Conservation (phyloP, 768 basidiomycete species). For the Cystobasidium onofrii region DNA sequence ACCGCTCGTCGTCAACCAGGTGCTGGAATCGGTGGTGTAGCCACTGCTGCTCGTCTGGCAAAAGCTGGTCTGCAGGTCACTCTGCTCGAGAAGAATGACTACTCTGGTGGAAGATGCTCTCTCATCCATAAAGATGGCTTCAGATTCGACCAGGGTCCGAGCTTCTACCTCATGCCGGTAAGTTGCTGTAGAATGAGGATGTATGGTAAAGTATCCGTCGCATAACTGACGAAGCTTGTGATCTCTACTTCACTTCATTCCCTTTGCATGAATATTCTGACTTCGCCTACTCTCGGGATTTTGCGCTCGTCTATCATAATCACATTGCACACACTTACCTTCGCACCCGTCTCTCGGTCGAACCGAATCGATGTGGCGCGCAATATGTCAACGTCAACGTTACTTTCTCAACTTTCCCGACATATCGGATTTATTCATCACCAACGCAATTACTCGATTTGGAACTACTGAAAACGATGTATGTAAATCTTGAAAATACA, state of each 20-base stretch:
- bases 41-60: slow-evolving; percentile 48
- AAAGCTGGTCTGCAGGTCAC: slow-evolving; percentile 48
- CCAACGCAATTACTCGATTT: slow-evolving; percentile 42
- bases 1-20: slow-evolving; percentile 39
- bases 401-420: no score
- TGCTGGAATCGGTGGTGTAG: slow-evolving; percentile 48
- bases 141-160: slow-evolving; percentile 48
- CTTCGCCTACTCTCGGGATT: not conserved
- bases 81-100: slow-evolving; percentile 44
- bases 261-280: not conserved
- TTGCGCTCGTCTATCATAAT: not conserved
- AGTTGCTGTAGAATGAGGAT: not conserved
- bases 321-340: not conserved
- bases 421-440: not conserved
- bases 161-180: slow-evolving; percentile 18
- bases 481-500: no score
- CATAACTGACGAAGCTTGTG: not conserved
- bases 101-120: slow-evolving; percentile 49
- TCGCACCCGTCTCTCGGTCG: not conserved
- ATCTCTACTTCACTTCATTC: no score
- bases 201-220: no score
- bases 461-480: no score
- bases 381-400: no score
- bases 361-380: not conserved
- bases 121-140: slow-evolving; percentile 46